phyloP scores from a whole-genome alignment of 495 filamentous ascomycete genomes.

The Penicillium odoratum region DNA sequence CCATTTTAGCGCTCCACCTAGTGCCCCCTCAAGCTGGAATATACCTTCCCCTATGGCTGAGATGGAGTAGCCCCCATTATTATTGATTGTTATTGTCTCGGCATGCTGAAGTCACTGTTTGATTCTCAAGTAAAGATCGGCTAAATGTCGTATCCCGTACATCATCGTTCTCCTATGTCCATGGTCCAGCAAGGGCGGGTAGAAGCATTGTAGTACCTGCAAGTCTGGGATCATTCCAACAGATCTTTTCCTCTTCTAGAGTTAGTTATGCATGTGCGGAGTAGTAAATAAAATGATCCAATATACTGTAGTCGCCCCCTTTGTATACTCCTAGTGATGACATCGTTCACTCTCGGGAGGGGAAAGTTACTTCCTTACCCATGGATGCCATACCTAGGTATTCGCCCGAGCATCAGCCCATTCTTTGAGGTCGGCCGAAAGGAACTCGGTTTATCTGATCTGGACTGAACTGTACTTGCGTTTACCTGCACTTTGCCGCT shows the following conservation, averaged over 20 bases:
- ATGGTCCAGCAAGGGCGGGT: constrained; percentile 24
- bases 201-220: constrained; percentile 18
- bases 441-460: constrained; percentile 20
- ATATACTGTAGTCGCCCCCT: constrained; percentile 3
- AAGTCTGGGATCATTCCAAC: constrained; percentile 21
- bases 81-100: background rate
- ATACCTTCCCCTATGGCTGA: background rate
- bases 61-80: background rate
- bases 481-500: background rate
- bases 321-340: constrained; percentile 20
- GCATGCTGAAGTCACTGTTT: no score
- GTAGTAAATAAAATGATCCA: background rate
- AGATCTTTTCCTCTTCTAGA: background rate
- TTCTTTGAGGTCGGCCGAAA: constrained; percentile 20
- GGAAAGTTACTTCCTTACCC: constrained; percentile 16
- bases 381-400: constrained; percentile 12
- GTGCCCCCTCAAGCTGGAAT: background rate
- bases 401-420: constrained; percentile 9
- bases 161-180: background rate
- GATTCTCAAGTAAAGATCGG: background rate
- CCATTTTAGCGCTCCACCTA: constrained; percentile 3
- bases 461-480: background rate
- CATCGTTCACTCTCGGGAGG: constrained; percentile 21
- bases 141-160: background rate
- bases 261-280: background rate